phyloP scores from a whole-genome alignment of 202 grass and related monocot species.

The Dendrocalamus latiflorus region DNA sequence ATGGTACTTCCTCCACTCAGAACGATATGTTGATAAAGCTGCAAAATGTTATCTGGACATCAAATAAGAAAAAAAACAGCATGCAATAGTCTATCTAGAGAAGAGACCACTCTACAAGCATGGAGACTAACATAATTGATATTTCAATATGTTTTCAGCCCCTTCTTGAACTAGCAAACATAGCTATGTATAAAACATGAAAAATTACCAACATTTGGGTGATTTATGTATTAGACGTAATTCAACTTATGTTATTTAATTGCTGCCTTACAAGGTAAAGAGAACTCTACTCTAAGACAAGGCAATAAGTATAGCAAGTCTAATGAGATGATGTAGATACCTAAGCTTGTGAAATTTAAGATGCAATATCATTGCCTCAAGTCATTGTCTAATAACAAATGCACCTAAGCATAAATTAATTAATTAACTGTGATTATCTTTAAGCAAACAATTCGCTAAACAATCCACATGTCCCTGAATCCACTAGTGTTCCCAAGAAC shows the following conservation, averaged over 20 bases:
- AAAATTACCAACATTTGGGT: background rate
- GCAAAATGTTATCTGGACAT: conserved; percentile 30
- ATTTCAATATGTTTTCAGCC: background rate
- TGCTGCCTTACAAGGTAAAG: background rate
- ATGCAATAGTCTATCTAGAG: background rate
- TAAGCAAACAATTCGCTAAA: background rate
- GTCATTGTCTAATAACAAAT: background rate
- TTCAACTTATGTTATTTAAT: background rate
- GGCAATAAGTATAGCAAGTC: too few relatives aligned
- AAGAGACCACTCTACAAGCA: background rate
- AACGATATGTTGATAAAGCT: conserved; percentile 96
- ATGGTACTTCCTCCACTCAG: conserved; percentile 96
- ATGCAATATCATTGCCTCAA: background rate
- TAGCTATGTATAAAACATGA: background rate
- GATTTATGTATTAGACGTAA: background rate
- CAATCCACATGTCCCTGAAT: background rate
- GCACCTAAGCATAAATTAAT: conserved; percentile 6
- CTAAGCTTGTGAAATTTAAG: background rate
- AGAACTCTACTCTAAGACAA: background rate
- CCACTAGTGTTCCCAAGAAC: background rate
- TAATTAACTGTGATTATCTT: conserved; percentile 5
- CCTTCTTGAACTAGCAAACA: background rate
- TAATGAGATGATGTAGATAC: too few relatives aligned
- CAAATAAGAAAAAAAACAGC: conserved; percentile 11
- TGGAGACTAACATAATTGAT: background rate